Base-by-base conservation (phyloP, 257 asterid genomes). In the Parsonsia alboflavescens region DNA sequence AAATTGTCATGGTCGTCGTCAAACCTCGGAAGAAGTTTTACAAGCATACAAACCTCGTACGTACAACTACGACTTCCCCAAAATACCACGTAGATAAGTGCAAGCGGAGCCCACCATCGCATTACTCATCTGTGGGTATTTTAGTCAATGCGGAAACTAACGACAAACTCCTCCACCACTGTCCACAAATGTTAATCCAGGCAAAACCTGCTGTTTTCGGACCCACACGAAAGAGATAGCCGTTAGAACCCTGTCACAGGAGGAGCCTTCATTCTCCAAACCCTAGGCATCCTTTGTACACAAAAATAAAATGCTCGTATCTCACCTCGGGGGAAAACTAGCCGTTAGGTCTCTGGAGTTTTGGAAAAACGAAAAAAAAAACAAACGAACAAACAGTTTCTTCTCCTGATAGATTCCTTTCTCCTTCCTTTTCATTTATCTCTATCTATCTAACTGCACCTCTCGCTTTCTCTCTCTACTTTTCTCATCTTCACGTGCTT, bases 221-320 rank as follows among this genome's bases (percentile, higher is more conserved):
- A 6, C 76, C 89, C 85, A 75, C 86, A 30, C 65, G 87, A 82
- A 76, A 85, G 85, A 85, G 96, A 89, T 75, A 88, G 92, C 97
- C 97, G 97, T 91, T 89, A 75, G 74, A 46, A 59, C 15, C 56
- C n/a, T 17, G 26, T 10, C 64, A 24, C 53, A 65, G 70, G 70
- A 79, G 68, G 72, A 66, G 71, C 52, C 78, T 74, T 77, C 41
- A 68, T 72, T 75, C 71, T 68, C 54, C 50, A 64, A 79, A 75
- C 77, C 84, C 82, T 72, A 85, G 82, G 75, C 81, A 73, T 61
- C 58, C 56, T 13, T n/a, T n/a, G n/a, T n/a, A n/a, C n/a, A n/a
- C n/a, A n/a, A 5, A 7, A 50, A 33, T 3, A 1, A 50, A 66
- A 42, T 46, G 49, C 33, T n/a, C 48, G 7, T 70, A 15, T 30